Conservation (phyloP, 768 basidiomycete genomes). For the Phaffia australis region DNA sequence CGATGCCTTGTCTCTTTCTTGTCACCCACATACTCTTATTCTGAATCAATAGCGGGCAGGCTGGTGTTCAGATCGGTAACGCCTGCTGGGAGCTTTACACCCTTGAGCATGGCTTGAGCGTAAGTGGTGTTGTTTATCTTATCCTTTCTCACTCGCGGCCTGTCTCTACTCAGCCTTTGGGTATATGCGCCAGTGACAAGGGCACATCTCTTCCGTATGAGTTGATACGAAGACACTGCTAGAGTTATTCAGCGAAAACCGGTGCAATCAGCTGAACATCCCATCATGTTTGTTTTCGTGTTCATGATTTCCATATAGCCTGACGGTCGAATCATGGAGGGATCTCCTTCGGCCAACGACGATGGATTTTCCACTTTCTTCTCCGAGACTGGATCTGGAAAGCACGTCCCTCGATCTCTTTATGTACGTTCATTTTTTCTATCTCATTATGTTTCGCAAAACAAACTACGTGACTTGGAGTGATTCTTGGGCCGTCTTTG, state of each 20-base stretch:
- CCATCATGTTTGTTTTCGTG: background rate
- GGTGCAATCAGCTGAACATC: too few species aligned
- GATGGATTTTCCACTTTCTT: constrained; percentile 99
- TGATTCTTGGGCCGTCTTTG: background rate
- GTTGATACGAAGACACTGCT: too few species aligned
- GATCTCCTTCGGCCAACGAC: constrained; percentile 61
- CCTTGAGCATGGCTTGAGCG: constrained; percentile 90
- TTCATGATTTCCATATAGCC: constrained; percentile 48
- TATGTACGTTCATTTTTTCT: constrained; percentile 49
- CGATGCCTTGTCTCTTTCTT: too few species aligned
- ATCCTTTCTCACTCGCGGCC: too few species aligned
- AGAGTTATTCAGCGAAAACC: background rate
- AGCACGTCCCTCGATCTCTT: constrained; percentile 93
- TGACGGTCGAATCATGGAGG: constrained; percentile 79
- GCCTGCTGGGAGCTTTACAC: constrained; percentile 99
- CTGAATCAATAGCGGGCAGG: constrained; percentile 46
- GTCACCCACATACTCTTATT: too few species aligned
- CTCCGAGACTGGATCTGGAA: constrained; percentile 92
- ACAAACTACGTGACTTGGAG: background rate
- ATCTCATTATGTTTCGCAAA: background rate
- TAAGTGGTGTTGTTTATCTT: constrained; percentile 43
- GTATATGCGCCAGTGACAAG: too few species aligned
- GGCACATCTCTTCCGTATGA: too few species aligned
- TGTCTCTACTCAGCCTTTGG: too few species aligned
- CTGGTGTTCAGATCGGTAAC: constrained; percentile 77